phyloP scores from a whole-genome alignment of 805 yeast species.

The Spathaspora girioi region DNA sequence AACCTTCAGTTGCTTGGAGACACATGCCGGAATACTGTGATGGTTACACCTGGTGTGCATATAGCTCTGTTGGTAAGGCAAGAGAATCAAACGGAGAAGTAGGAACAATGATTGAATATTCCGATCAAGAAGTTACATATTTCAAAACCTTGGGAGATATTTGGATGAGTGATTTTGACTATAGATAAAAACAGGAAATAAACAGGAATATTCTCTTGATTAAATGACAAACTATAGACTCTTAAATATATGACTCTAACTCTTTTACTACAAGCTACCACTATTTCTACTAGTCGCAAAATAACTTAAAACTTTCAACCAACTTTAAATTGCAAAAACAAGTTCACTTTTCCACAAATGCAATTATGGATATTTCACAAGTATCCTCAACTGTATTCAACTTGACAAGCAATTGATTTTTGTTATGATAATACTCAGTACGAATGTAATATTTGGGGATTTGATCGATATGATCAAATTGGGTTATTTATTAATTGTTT shows the following conservation, averaged over 20 bases:
- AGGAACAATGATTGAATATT: conserved; percentile 21
- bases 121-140: conserved; percentile 16
- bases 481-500: neutral
- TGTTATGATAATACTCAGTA: conserved; percentile 1
- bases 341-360: too few relatives aligned
- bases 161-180: conserved; percentile 19
- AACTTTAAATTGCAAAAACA: too few relatives aligned
- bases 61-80: conserved; percentile 20
- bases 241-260: too few relatives aligned
- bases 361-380: too few relatives aligned
- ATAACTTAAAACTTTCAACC: too few relatives aligned
- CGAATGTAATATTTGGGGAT: conserved; percentile 6
- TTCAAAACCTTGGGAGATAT: conserved; percentile 22
- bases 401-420: conserved; percentile 2
- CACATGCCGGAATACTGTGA: conserved; percentile 23
- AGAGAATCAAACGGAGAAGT: conserved; percentile 5
- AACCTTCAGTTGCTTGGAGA: conserved; percentile 22
- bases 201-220: too few relatives aligned
- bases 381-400: neutral
- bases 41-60: conserved; percentile 32
- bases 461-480: conserved; percentile 4
- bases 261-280: too few relatives aligned
- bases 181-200: neutral
- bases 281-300: too few relatives aligned
- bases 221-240: too few relatives aligned